Evolutionary conservation across 164 flowering plant species (phyloP), one percentile per base, ranked within the genome.

Genomic region (Kingdonia uniflora): DNA sequence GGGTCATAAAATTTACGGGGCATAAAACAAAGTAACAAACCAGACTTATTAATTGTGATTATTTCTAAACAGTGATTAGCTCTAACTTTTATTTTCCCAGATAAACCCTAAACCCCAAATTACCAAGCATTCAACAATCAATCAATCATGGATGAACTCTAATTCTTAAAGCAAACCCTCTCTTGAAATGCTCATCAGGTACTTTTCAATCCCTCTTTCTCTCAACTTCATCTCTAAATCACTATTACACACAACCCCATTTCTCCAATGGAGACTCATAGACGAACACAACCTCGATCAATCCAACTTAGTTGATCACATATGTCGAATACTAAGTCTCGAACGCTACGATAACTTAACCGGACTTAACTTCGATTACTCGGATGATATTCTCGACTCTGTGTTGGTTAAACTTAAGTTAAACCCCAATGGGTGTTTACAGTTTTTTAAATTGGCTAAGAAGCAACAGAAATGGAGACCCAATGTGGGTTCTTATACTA

Each of bases 271-370:
- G 84, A 74, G 65, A 52, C 65, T 45, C 48, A 74, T 70, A 16
- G 75, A 76, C 62, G 85, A 76, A 54, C 65, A 35, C 63, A 69
- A 68, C 40, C 77, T 76, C 6, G 17, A 51, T 54, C 68, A 45
- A 35, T 55, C 82, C 48, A 78, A 81, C 54, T 35, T 84, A 17
- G 22, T 75, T 55, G 70, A 76, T 44, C 80, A 83, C 14, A 74
- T 92, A 59, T 56, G 77, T 62, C 77, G 88, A 41, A 76, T 91
- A 43, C 65, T 80, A 13, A 47, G 71, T 43, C 90, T 77, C 49
- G 70, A 66, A 14, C 85, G 94, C 1, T 64, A 24, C 58, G 19
- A 62, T 12, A 75, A 81, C 51, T 49, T 81, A 49, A n/a, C 29
- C 41, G 44, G 49, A 10, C 84, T 85, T 59, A 19, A 68, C 38